Evolutionary conservation across 1,284 basidiomycete species (phyloP), one percentile per base, ranked within the genome.

Genomic region (Thecaphora thlaspeos): DNA sequence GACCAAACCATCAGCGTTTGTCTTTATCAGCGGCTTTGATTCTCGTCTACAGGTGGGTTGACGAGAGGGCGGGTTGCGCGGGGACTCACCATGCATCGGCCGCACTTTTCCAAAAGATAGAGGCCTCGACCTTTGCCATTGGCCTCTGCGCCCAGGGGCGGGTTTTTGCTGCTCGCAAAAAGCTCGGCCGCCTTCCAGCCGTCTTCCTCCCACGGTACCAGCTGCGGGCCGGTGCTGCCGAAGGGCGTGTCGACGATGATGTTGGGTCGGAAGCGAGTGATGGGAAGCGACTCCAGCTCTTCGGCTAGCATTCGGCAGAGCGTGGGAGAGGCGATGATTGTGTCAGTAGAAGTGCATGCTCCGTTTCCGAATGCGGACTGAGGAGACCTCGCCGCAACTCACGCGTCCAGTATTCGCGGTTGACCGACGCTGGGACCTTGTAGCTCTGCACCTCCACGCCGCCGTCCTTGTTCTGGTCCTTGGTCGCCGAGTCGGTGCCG

Each of bases 141-240:
- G 15, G 61, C 64, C 17, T 68, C 48, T 2, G 38, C 41, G 0
- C 70, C 70, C n/a, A 61, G 39, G 5, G 68, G 61, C n/a, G 19
- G 1, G 32, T 36, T 22, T 30, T n/a, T 5, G 54, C 9, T 15
- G n/a, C n/a, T n/a, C n/a, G n/a, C n/a, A n/a, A 74, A 69, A 8
- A 70, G 43, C 38, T 74, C 71, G 34, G 70, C 50, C 10, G 62
- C 48, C 3, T 60, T 66, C 61, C 68, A 74, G 19, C 52, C 56
- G 46, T 74, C 71, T 46, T 74, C 71, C 41, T 74, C 71, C 65
- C 70, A 74, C 1, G 70, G 52, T 8, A 42, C 53, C 24, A 71
- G 61, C 5, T 40, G 37, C 14, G 48, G 40, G 11, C 42, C 47
- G 2, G 21, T 28, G 17, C 53, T 41, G 12, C 26, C 19, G 19